These are phyloP conservation scores for Spatholobus suberectus DNA, from an alignment of 306 rosid species.

Conservation along the genomic window DNA sequence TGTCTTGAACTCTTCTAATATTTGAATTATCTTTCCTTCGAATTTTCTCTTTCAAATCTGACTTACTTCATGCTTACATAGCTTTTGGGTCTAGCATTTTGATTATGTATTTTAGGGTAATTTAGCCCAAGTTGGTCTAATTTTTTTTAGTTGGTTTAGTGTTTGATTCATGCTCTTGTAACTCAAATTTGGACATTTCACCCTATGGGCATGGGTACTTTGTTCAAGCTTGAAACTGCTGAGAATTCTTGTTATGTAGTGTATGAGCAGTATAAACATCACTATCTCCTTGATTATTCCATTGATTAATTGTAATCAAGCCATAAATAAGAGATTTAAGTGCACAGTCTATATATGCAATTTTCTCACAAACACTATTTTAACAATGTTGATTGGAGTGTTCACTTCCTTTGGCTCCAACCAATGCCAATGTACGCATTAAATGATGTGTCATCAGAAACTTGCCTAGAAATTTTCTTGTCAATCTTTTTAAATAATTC, in stretches of 20 bases:
- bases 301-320: not conserved
- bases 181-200: conserved; percentile 13
- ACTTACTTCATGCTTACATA: conserved; percentile 1
- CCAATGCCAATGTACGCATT: not conserved
- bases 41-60: conserved; percentile 17
- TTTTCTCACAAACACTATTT: conserved; percentile 2
- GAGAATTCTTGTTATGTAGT: conserved; percentile 1
- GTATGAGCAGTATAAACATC: not conserved
- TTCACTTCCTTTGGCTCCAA: conserved; percentile 10
- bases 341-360: conserved; percentile 1
- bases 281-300: not conserved
- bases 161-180: not conserved
- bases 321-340: not conserved
- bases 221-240: conserved; percentile 17
- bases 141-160: conserved; percentile 10
- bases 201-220: not conserved
- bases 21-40: conserved; percentile 21
- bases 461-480: conserved; percentile 17
- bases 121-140: conserved; percentile 16
- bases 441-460: not conserved
- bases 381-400: not conserved
- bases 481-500: conserved; percentile 18
- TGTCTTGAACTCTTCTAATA: conserved; percentile 39
- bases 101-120: not conserved
- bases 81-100: conserved; percentile 20